Conservation (phyloP, 2,329 filamentous ascomycete species). For the Fusarium verrucosum region DNA sequence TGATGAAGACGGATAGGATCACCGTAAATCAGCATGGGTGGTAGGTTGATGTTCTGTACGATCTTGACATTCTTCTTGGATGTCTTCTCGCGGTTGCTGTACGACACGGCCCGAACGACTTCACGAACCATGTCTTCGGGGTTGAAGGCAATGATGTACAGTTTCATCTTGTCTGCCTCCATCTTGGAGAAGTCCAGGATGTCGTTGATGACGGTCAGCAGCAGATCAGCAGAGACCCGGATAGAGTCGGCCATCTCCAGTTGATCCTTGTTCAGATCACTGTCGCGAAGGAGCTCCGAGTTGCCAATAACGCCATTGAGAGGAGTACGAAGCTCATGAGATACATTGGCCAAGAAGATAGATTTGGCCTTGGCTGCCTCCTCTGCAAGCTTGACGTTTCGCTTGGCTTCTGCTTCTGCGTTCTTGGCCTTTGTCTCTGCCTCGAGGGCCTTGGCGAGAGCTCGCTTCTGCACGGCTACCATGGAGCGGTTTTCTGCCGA, state of each 20-base stretch:
- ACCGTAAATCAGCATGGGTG: slow-evolving; percentile 76
- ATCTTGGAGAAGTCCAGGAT: slow-evolving; percentile 96
- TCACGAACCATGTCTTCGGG: slow-evolving; percentile 73
- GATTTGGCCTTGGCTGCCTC: slow-evolving; percentile 85
- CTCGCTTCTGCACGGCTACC: slow-evolving; percentile 79
- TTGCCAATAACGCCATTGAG: slow-evolving; percentile 91
- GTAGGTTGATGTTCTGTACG: slow-evolving; percentile 74
- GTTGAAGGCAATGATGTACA: slow-evolving; percentile 76
- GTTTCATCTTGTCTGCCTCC: slow-evolving; percentile 86
- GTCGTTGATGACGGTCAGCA: slow-evolving; percentile 94
- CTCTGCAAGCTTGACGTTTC: slow-evolving; percentile 82
- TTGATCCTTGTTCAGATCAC: slow-evolving; percentile 77
- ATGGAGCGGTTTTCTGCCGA: slow-evolving; percentile 81
- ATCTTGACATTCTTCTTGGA: slow-evolving; percentile 71
- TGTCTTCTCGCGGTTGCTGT: slow-evolving; percentile 71
- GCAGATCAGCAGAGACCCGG: slow-evolving; percentile 82
- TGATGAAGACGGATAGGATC: slow-evolving; percentile 74
- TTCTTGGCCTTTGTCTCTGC: slow-evolving; percentile 80
- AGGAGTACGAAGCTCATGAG: slow-evolving; percentile 82
- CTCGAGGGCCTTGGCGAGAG: slow-evolving; percentile 74
- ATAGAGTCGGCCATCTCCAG: slow-evolving; percentile 89
- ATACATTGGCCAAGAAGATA: slow-evolving; percentile 82
- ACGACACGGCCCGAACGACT: slow-evolving; percentile 72
- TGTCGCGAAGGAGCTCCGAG: slow-evolving; percentile 83
- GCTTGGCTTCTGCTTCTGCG: slow-evolving; percentile 78